Base-by-base conservation (phyloP, 805 yeast species). In the Cyberlindnera subsufficiens region DNA sequence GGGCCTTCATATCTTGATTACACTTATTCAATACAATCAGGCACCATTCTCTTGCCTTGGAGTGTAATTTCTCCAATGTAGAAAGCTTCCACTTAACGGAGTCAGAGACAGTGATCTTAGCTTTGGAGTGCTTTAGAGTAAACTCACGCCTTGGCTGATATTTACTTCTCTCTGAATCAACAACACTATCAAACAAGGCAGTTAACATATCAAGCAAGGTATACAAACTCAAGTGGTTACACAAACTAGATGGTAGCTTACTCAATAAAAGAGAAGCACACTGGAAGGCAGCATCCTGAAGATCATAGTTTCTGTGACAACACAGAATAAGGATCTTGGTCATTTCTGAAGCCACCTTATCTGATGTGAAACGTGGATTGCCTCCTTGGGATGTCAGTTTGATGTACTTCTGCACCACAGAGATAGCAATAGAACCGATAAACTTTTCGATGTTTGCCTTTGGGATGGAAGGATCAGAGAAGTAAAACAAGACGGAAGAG, bases 141-240 rank as follows among this genome's bases (percentile, higher is more conserved):
- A 83, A 90, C 31, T 73, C 74, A 30, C 83, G 78, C n/a, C 80
- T 75, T 4, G 98, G 98, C 45, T 85, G 87, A 59, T 87, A 91
- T 60, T 79, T 87, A 58, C 85, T 84, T 16, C 81, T 75, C 49
- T 86, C 95, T 6, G 90, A 88, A 61, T 90, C 96, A 33, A 82
- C 68, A 33, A 87, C 76, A 65, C 95, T 82, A 47, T 84, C 82
- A 63, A 86, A 87, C 39, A 91, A 64, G 34, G 88, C 67, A 1
- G 86, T 77, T 55, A 95, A 68, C 43, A 91, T 71, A 59, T 95
- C 99, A 47, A 93, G 71, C 45, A 91, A 64, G 0, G 96, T 76
- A 61, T 77, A 93, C 47, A 90, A 70, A 50, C 93, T 78, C 36
- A 68, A 69, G 35, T 75, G 80, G 49, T 84, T 84, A 57, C 96